Evolutionary conservation across 371 early-diverging fungal genomes (phyloP), one percentile per base, ranked within the genome.

Genomic region (Parasitella parasitica): DNA sequence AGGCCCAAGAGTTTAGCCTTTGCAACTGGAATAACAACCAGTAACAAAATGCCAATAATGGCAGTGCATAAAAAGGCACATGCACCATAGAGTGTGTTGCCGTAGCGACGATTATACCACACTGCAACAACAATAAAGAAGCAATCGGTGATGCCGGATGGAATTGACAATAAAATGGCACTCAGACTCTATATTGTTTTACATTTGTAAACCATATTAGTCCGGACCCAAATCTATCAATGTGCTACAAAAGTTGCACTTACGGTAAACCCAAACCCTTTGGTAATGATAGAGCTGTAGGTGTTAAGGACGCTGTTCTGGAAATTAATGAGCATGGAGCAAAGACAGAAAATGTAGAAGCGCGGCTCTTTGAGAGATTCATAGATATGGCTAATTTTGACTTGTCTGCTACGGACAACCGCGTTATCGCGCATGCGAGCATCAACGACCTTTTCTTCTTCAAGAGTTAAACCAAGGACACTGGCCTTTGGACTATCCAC

Each of bases 241-340:
- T 43, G 28, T 52, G 4, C 26, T 30, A 36, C 20, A 53, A 38
- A 30, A n/a, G 9, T n/a, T 16, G 35, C 18, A 46, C 64, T 61
- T 77, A 77, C 78, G 8, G 60, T 55, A 52, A 75, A 78, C 20
- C 79, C 79, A 48, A 78, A 70, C 20, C 76, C 72, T 12, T 59
- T 36, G 26, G 74, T 78, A 46, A 78, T 78, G 18, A 73, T 41
- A 35, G 69, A 48, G 54, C 67, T 74, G 30, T 74, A 79, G 2
- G 63, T 74, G 36, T 52, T 65, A 6, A 76, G 61, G 5, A 71
- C 76, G 60, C 80, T 67, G 35, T 79, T 79, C 55, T 71, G 72
- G 49, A 79, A 30, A 52, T 70, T 72, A 55, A 74, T 64, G 16
- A 79, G 59, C 11, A 72, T 18, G 26, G 75, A 64, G 30, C 61